Conservation (phyloP, 441 rosid species). For the Euphorbia celastroides region DNA sequence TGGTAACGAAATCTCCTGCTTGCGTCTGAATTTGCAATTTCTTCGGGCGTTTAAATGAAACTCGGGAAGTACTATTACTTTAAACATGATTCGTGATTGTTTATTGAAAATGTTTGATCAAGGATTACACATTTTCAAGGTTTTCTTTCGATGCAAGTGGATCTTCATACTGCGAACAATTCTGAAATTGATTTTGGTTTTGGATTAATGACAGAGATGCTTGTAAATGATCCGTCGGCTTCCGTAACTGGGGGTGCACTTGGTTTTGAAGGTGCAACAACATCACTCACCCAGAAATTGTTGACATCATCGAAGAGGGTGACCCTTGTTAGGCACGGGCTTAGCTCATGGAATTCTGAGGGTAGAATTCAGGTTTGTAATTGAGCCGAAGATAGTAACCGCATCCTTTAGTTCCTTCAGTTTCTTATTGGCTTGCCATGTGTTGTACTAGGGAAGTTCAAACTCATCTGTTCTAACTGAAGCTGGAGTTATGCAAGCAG, state of each 20-base stretch:
- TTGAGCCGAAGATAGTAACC: background rate
- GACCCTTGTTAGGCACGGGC: slow-evolving; percentile 57
- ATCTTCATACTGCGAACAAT: background rate
- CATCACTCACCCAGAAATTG: slow-evolving; percentile 32
- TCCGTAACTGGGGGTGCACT: slow-evolving; percentile 44
- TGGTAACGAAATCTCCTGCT: background rate
- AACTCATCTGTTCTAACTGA: slow-evolving; percentile 54
- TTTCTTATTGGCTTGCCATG: slow-evolving; percentile 11
- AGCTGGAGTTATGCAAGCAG: slow-evolving; percentile 51
- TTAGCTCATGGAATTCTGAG: slow-evolving; percentile 63
- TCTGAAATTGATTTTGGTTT: slow-evolving; percentile 8
- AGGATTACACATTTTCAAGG: background rate
- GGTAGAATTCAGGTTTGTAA: slow-evolving; percentile 53
- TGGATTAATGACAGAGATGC: slow-evolving; percentile 27
- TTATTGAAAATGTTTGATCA: background rate
- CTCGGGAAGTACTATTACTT: too few species aligned
- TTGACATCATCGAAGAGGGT: slow-evolving; percentile 43
- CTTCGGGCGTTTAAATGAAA: too few species aligned
- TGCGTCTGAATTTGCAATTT: background rate
- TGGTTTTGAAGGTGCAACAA: slow-evolving; percentile 51
- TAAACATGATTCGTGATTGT: too few species aligned
- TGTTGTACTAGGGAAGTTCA: slow-evolving; percentile 45
- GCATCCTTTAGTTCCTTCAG: background rate
- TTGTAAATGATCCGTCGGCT: slow-evolving; percentile 26
- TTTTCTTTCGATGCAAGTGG: slow-evolving; percentile 4